phyloP scores from a whole-genome alignment of 2,329 filamentous ascomycete species.

The Aspergillus neoniger region DNA sequence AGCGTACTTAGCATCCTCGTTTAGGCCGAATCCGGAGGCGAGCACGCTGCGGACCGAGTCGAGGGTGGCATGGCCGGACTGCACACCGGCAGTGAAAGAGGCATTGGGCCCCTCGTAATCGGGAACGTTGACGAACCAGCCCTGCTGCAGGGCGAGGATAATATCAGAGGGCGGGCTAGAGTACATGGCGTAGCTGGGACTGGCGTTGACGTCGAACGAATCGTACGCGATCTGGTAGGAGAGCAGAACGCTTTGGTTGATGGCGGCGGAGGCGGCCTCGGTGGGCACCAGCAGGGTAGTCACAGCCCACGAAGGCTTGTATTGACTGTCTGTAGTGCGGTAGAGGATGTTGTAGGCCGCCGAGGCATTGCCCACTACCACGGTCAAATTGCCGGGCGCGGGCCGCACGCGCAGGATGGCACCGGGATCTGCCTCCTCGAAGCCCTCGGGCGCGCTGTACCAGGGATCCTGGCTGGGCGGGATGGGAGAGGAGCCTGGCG shows the following conservation, averaged over 20 bases:
- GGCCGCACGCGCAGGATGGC: constrained; percentile 20
- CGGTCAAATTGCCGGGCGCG: constrained; percentile 19
- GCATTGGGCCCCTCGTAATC: constrained; percentile 51
- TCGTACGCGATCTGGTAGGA: constrained; percentile 45
- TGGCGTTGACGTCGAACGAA: constrained; percentile 21
- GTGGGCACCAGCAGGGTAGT: constrained; percentile 40
- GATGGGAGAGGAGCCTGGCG: background rate
- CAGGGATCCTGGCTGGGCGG: constrained; percentile 20
- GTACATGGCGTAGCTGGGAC: constrained; percentile 26
- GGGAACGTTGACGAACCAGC: constrained; percentile 51
- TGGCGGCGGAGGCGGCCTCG: constrained; percentile 20
- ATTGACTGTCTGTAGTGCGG: constrained; percentile 23
- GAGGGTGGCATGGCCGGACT: constrained; percentile 47
- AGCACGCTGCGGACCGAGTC: constrained; percentile 46
- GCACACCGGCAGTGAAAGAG: constrained; percentile 43
- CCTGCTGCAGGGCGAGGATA: constrained; percentile 39
- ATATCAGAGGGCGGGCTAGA: constrained; percentile 35
- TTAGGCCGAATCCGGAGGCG: constrained; percentile 29
- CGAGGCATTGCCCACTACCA: constrained; percentile 11
- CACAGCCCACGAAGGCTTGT: constrained; percentile 28
- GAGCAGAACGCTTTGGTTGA: constrained; percentile 28
- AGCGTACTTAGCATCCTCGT: constrained; percentile 16
- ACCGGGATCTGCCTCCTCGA: constrained; percentile 14
- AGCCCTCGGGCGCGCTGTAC: constrained; percentile 20
- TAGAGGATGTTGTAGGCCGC: constrained; percentile 21